phyloP scores from a whole-genome alignment of 2,329 filamentous ascomycete genomes.

The Trichoderma gracile region DNA sequence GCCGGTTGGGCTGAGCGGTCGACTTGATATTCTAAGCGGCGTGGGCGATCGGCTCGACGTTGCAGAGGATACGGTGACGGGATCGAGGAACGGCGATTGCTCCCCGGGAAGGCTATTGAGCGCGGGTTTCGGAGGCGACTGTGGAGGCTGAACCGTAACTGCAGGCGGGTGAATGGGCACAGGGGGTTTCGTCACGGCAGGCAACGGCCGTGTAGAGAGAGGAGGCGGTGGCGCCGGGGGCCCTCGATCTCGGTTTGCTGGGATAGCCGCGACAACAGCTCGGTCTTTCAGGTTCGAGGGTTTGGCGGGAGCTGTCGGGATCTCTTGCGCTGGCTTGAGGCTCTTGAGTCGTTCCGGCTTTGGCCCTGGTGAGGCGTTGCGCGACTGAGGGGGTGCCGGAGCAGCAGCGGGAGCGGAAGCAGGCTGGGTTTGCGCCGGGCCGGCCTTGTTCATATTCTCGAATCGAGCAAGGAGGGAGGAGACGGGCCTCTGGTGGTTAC shows the following conservation, averaged over 20 bases:
- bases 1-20: constrained; percentile 54
- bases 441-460: constrained; percentile 62
- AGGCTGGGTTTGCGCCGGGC: constrained; percentile 27
- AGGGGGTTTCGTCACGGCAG: constrained; percentile 31
- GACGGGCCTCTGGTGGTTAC: constrained; percentile 65
- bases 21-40: constrained; percentile 56
- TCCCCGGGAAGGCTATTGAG: constrained; percentile 42
- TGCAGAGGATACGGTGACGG: constrained; percentile 46
- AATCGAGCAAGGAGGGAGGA: constrained; percentile 80
- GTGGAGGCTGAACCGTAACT: constrained; percentile 68
- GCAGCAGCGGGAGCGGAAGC: constrained; percentile 27
- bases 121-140: constrained; percentile 62
- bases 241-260: constrained; percentile 31
- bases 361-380: constrained; percentile 43
- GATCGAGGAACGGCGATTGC: constrained; percentile 49
- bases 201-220: constrained; percentile 33
- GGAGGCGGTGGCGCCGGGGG: constrained; percentile 30
- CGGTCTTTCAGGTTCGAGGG: constrained; percentile 29
- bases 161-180: constrained; percentile 54
- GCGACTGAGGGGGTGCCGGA: constrained; percentile 31
- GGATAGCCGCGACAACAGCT: constrained; percentile 23
- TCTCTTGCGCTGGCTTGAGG: constrained; percentile 43
- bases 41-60: constrained; percentile 46
- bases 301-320: constrained; percentile 25
- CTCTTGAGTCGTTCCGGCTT: constrained; percentile 49